A percentile compares a stretch with the other conserved stretches of the same genome.
These are phyloP conservation scores for Sporothrix curviconia DNA, from an alignment of 2,329 filamentous ascomycete species.

Conservation along the genomic window DNA sequence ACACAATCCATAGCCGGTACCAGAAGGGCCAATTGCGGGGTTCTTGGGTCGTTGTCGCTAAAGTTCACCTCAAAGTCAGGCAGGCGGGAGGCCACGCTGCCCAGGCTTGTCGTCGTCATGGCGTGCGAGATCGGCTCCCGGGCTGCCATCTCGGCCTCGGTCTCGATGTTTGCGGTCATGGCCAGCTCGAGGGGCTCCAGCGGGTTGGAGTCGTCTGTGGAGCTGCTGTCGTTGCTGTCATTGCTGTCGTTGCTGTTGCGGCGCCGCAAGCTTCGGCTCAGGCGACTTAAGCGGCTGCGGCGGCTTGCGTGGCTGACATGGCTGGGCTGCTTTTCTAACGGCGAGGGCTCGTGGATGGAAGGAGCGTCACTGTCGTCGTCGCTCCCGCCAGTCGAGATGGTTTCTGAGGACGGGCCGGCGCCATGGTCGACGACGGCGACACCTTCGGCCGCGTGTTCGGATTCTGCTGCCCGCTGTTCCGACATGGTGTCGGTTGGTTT, in stretches of 20 bases:
- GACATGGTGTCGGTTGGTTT: background rate
- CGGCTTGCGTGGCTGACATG: conserved; percentile 4
- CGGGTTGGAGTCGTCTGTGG: conserved; percentile 19
- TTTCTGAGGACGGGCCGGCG: background rate
- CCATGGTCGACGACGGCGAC: background rate
- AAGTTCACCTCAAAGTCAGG: conserved; percentile 65
- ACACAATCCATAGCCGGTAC: conserved; percentile 33
- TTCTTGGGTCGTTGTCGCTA: conserved; percentile 49
- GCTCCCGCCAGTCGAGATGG: background rate
- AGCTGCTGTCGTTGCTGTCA: conserved; percentile 16
- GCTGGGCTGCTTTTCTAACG: conserved; percentile 2
- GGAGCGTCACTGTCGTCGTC: too few species aligned
- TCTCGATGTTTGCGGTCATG: conserved; percentile 18
- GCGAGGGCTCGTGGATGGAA: conserved; percentile 1
- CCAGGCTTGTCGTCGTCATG: conserved; percentile 34
- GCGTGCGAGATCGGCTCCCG: conserved; percentile 34
- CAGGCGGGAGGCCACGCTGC: conserved; percentile 33
- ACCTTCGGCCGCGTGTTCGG: background rate
- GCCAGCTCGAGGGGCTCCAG: conserved; percentile 20
- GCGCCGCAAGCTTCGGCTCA: background rate
- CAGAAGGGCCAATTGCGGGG: conserved; percentile 62
- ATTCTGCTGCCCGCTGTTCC: background rate
- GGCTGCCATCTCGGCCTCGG: conserved; percentile 15
- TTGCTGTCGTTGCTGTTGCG: conserved; percentile 12
- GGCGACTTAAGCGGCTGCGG: background rate